These are phyloP conservation scores for Quercus glauca DNA, from an alignment of 306 rosid species.

Conservation along the genomic window DNA sequence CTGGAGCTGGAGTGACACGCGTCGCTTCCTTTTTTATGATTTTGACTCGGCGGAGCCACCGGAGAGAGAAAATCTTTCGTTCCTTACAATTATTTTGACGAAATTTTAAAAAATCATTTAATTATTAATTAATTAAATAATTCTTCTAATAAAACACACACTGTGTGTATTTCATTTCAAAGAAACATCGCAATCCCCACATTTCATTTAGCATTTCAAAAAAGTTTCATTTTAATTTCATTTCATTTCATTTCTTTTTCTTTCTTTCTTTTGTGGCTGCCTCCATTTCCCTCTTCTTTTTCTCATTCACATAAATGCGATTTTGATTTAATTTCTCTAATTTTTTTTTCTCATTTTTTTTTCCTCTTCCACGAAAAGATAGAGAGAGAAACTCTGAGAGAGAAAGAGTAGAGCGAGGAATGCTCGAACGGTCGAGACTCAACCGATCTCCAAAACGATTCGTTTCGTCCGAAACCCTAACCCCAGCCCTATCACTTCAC, in stretches of 20 bases:
- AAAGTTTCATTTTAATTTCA: not conserved
- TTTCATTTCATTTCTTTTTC: not conserved
- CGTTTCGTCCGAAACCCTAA: constrained; percentile 34
- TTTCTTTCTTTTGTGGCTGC: not conserved
- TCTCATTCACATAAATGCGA: constrained; percentile 35
- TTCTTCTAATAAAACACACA: too few relatives aligned
- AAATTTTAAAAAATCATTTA: not conserved
- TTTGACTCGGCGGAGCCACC: constrained; percentile 52
- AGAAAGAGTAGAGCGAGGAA: constrained; percentile 19
- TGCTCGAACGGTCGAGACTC: constrained; percentile 41
- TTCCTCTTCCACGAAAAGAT: constrained; percentile 6
- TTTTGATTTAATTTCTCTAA: constrained; percentile 9
- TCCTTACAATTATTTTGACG: constrained; percentile 11
- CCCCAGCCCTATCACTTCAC: constrained; percentile 8
- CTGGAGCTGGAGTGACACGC: constrained; percentile 18
- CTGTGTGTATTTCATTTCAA: not conserved
- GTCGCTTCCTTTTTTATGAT: not conserved
- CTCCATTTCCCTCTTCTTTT: constrained; percentile 46
- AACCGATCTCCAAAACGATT: constrained; percentile 41
- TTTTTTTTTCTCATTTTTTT: not conserved
- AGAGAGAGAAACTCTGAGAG: constrained; percentile 2
- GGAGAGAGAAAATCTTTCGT: constrained; percentile 26
- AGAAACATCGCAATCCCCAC: not conserved
- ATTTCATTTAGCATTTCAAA: not conserved
- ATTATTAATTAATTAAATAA: not conserved